A percentile compares a stretch with the other conserved stretches of the same genome.
Conservation (phyloP, 805 yeast species). For the Ogataea allantospora region DNA sequence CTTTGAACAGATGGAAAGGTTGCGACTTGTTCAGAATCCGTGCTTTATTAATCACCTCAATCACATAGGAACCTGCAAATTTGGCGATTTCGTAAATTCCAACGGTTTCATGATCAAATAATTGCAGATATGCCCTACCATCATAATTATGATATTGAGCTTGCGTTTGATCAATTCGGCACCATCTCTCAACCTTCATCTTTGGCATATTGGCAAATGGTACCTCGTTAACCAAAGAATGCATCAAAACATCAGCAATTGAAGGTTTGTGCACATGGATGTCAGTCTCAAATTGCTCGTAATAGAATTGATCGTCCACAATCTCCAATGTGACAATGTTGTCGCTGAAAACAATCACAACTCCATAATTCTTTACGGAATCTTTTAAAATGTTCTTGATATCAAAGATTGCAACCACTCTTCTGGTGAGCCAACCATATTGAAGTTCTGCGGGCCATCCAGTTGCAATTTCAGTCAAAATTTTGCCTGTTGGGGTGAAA, state of each 20-base stretch:
- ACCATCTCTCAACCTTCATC: conserved; percentile 68
- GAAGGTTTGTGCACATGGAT: conserved; percentile 46
- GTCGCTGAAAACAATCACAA: conserved; percentile 80
- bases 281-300: conserved; percentile 14
- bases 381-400: conserved; percentile 26
- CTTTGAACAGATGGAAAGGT: conserved; percentile 81
- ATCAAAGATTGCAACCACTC: conserved; percentile 75
- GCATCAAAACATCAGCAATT: conserved; percentile 81
- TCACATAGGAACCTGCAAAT: conserved; percentile 39
- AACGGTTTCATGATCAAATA: conserved; percentile 26
- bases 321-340: conserved; percentile 63
- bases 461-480: conserved; percentile 77
- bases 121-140: conserved; percentile 26
- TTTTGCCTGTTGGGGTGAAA: conserved; percentile 88
- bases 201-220: conserved; percentile 68
- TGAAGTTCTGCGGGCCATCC: conserved; percentile 88
- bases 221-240: conserved; percentile 81
- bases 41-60: conserved; percentile 64
- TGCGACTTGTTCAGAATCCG: conserved; percentile 72
- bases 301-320: conserved; percentile 42
- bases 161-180: conserved; percentile 53
- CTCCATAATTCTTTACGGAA: conserved; percentile 41
- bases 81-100: conserved; percentile 27
- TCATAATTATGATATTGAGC: conserved; percentile 43
- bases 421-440: conserved; percentile 82